phyloP scores from a whole-genome alignment of 129 eudicot genomes.

The Chrysanthemum makinoi region DNA sequence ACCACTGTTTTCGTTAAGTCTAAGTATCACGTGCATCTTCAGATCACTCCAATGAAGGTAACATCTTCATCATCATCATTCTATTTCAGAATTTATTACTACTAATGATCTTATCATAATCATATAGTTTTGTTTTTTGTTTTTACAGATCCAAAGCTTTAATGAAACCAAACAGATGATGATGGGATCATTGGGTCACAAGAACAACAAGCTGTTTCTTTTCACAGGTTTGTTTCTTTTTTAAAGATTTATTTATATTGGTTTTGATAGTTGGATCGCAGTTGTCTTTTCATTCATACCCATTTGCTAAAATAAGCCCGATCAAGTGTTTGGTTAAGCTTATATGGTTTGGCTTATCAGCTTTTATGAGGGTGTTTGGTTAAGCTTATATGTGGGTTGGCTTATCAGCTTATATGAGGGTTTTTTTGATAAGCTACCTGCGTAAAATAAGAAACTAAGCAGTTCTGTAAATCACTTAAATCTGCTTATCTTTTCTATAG shows the following conservation, averaged over 20 bases:
- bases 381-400: too few relatives aligned
- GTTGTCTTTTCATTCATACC: conserved; percentile 11
- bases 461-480: too few relatives aligned
- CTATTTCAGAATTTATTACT: not conserved
- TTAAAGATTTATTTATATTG: too few relatives aligned
- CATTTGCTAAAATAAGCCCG: not conserved
- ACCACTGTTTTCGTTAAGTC: conserved; percentile 20
- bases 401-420: too few relatives aligned
- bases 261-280: not conserved
- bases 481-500: too few relatives aligned
- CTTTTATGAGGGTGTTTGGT: not conserved
- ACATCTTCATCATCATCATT: not conserved
- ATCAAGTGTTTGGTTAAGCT: not conserved
- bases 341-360: too few relatives aligned
- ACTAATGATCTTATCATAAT: too few relatives aligned
- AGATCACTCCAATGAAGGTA: conserved; percentile 21
- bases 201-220: conserved; percentile 25
- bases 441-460: too few relatives aligned
- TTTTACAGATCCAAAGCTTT: conserved; percentile 17
- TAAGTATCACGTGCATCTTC: conserved; percentile 28
- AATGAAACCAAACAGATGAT: conserved; percentile 2
- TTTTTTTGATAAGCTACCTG: too few relatives aligned
- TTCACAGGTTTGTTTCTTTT: conserved; percentile 19
- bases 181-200: conserved; percentile 15
- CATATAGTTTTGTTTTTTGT: not conserved